Conservation (phyloP, 2,329 filamentous ascomycete genomes). For the Colletotrichum siamense region DNA sequence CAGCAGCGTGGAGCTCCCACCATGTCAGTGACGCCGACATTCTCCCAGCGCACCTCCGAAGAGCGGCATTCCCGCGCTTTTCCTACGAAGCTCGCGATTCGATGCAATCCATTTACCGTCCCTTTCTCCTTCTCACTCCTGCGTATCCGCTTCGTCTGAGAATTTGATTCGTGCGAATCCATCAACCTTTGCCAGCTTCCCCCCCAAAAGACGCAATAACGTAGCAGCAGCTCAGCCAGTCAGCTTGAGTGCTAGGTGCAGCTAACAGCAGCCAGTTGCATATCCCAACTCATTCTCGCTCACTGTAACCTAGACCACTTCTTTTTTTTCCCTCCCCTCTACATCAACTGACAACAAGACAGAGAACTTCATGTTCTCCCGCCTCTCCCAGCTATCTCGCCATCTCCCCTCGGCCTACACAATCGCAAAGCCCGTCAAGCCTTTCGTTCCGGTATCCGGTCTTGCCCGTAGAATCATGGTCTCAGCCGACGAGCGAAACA, state of each 20-base stretch:
- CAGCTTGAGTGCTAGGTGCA: neutral
- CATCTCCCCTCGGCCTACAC: conserved; percentile 57
- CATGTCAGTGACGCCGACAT: conserved; percentile 7
- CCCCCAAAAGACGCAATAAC: neutral
- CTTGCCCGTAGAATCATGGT: conserved; percentile 45
- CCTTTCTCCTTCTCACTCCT: neutral
- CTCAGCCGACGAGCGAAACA: conserved; percentile 58
- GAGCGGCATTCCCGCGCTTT: neutral
- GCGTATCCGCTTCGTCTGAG: conserved; percentile 2
- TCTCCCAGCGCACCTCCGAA: neutral
- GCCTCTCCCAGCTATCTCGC: conserved; percentile 74
- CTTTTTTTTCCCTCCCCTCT: neutral
- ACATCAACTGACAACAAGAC: neutral
- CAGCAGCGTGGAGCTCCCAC: neutral
- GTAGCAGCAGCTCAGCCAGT: neutral
- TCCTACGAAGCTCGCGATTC: neutral
- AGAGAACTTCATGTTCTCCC: conserved; percentile 70
- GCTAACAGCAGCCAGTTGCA: neutral
- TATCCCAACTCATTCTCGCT: neutral
- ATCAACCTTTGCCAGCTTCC: neutral
- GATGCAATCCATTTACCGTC: neutral
- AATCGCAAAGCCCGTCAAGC: conserved; percentile 30
- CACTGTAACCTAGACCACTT: neutral
- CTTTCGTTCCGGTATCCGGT: conserved; percentile 24
- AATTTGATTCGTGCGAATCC: conserved; percentile 8